Base-by-base conservation (phyloP, 1,284 basidiomycete species). In the Ceratobasidium theobromae region DNA sequence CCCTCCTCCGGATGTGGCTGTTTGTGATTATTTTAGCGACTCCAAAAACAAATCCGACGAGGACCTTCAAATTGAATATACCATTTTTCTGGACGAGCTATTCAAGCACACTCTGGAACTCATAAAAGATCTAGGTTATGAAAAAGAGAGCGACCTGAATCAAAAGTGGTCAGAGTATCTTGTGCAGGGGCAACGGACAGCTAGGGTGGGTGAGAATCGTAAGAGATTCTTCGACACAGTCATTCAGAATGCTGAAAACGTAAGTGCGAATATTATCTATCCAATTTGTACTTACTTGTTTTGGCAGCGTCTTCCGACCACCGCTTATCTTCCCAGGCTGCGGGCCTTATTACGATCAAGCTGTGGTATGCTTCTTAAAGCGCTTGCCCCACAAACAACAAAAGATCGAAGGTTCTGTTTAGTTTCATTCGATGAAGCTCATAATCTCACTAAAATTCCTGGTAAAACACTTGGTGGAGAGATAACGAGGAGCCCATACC, bases 371-470 rank as follows among this genome's bases (percentile, higher is more conserved):
- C 53, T 11, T 1, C 5, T 6, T 38, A 32, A 38, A 54, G 27
- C 23, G 33, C n/a, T 5, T 40, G 27, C 18, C 25, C 40, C 3
- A 14, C 40, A 27, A 11, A 18, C 35, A n/a, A n/a, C n/a, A n/a
- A n/a, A n/a, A n/a, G n/a, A n/a, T n/a, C n/a, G n/a, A n/a, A n/a
- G n/a, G n/a, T n/a, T n/a, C n/a, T n/a, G n/a, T n/a, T n/a, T n/a
- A n/a, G n/a, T n/a, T n/a, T n/a, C n/a, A n/a, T 54, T 54, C 25
- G 53, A 54, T 21, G 53, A 54, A 41, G 33, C 35, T 12, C 53
- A 54, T 2, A 12, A 32, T 23, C 35, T 54, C 16, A 40, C 25
- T 28, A 11, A 32, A 8, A n/a, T n/a, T n/a, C 28, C 52, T 33
- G 4, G 9, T 18, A 38, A 38, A 38, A 16, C 16, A 8, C 9